phyloP scores from a whole-genome alignment of 495 filamentous ascomycete genomes.

The Lindgomyces ingoldianus region DNA sequence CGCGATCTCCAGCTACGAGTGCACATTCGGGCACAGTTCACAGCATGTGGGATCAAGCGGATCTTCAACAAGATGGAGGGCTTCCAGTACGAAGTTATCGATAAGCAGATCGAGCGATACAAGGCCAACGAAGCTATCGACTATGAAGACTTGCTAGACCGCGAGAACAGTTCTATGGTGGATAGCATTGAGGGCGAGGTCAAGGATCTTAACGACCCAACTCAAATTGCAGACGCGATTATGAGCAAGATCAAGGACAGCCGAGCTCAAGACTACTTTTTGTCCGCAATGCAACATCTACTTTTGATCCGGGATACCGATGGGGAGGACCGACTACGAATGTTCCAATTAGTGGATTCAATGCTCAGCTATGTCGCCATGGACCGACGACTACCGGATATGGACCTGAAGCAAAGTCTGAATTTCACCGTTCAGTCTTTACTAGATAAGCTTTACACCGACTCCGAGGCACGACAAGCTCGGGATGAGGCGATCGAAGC shows the following conservation, averaged over 20 bases:
- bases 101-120: slow-evolving; percentile 96
- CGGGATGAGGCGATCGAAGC: slow-evolving; percentile 87
- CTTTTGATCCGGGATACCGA: slow-evolving; percentile 91
- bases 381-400: slow-evolving; percentile 92
- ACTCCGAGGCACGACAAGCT: slow-evolving; percentile 87
- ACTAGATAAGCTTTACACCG: slow-evolving; percentile 92
- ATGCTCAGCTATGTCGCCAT: slow-evolving; percentile 99
- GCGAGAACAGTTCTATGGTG: slow-evolving; percentile 85
- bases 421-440: slow-evolving; percentile 97
- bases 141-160: slow-evolving; percentile 94
- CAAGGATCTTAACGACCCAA: slow-evolving; percentile 91
- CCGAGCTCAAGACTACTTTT: slow-evolving; percentile 89
- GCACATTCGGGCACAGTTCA: slow-evolving; percentile 95
- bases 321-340: slow-evolving; percentile 84
- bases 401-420: slow-evolving; percentile 95
- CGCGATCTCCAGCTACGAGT: slow-evolving; percentile 85
- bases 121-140: slow-evolving; percentile 93
- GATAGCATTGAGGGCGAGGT: slow-evolving; percentile 87
- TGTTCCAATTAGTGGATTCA: slow-evolving; percentile 97
- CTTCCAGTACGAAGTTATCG: slow-evolving; percentile 97
- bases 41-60: slow-evolving; percentile 90
- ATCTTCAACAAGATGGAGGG: slow-evolving; percentile 96
- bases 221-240: slow-evolving; percentile 92
- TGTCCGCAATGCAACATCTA: slow-evolving; percentile 92
- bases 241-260: slow-evolving; percentile 80